Percentiles rank a stretch among this genome's conserved stretches.
These are phyloP conservation scores for Phaffomyces thermotolerans DNA, from an alignment of 805 yeast genomes.

Conservation along the genomic window DNA sequence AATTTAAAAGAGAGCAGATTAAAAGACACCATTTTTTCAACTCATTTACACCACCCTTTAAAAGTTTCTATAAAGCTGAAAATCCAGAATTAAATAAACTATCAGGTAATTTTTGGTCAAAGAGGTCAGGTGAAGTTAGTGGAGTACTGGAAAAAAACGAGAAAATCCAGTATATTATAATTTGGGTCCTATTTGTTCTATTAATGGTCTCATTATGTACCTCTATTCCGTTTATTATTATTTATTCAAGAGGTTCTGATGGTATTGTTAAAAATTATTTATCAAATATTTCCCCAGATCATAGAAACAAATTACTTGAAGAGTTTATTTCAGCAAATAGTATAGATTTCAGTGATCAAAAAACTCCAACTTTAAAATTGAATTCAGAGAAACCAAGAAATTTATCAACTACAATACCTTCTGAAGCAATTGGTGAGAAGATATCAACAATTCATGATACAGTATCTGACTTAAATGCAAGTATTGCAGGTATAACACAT, in stretches of 20 bases:
- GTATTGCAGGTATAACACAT: constrained; percentile 18
- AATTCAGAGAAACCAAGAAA: too few species aligned
- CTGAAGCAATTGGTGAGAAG: background rate
- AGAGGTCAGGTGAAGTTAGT: background rate
- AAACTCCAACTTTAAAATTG: background rate
- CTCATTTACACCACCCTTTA: constrained; percentile 7
- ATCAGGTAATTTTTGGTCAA: constrained; percentile 6
- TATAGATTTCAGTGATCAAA: background rate
- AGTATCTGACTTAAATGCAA: constrained; percentile 5
- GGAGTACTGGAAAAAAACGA: constrained; percentile 1
- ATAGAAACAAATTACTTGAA: constrained; percentile 18
- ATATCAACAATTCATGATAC: background rate
- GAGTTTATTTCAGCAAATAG: constrained; percentile 1
- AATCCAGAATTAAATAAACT: constrained; percentile 9
- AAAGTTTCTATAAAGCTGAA: constrained; percentile 14
- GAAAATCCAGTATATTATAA: constrained; percentile 4
- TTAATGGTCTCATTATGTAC: constrained; percentile 14
- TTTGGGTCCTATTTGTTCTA: constrained; percentile 17
- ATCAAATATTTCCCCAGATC: constrained; percentile 18
- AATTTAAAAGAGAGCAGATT: background rate
- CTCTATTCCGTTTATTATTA: constrained; percentile 17
- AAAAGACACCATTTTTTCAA: background rate
- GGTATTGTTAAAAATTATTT: constrained; percentile 24
- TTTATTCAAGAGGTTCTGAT: constrained; percentile 29
- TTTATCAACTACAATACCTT: too few species aligned